A percentile compares a stretch with the other conserved stretches of the same genome.
Evolutionary conservation across 2,329 filamentous ascomycete genomes (phyloP).

Genomic region (Fusarium pseudoanthophilum): DNA sequence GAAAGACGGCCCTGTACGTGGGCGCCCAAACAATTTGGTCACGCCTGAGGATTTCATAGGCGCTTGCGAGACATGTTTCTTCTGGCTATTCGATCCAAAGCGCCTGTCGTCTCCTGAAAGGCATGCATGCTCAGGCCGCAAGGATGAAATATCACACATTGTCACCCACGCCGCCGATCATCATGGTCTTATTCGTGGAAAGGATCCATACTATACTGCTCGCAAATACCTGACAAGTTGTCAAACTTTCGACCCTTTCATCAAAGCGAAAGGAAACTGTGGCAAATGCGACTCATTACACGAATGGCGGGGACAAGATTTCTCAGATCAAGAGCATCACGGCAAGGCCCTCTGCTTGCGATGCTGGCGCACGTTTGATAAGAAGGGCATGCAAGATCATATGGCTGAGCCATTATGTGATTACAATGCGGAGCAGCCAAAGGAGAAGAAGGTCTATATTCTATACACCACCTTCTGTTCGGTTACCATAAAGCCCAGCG

Average conservation of each 20-base stretch:
- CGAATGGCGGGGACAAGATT: constrained; percentile 23
- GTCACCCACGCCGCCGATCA: constrained; percentile 35
- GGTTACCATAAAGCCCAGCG: constrained; percentile 9
- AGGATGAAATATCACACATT: constrained; percentile 39
- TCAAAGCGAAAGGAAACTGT: constrained; percentile 35
- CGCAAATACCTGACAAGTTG: constrained; percentile 36
- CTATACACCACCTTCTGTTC: constrained; percentile 37
- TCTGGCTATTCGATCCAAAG: constrained; percentile 17
- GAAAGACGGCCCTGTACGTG: neutral
- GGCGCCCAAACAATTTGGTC: neutral
- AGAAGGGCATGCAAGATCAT: constrained; percentile 29
- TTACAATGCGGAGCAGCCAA: constrained; percentile 32
- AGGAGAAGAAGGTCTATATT: constrained; percentile 29
- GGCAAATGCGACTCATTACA: constrained; percentile 22
- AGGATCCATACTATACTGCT: constrained; percentile 14
- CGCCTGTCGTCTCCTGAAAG: constrained; percentile 17
- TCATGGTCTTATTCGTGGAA: constrained; percentile 38
- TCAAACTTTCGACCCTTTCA: neutral
- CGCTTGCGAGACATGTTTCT: constrained; percentile 26
- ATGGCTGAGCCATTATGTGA: constrained; percentile 22
- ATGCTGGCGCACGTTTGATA: constrained; percentile 32
- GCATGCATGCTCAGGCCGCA: constrained; percentile 24
- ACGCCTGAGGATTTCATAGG: constrained; percentile 9
- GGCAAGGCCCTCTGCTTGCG: constrained; percentile 34
- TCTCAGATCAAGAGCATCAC: constrained; percentile 11